Evolutionary conservation across 1,139 yeast genomes (phyloP), one percentile per base, ranked within the genome.

Genomic region (Meyerozyma carpophila): DNA sequence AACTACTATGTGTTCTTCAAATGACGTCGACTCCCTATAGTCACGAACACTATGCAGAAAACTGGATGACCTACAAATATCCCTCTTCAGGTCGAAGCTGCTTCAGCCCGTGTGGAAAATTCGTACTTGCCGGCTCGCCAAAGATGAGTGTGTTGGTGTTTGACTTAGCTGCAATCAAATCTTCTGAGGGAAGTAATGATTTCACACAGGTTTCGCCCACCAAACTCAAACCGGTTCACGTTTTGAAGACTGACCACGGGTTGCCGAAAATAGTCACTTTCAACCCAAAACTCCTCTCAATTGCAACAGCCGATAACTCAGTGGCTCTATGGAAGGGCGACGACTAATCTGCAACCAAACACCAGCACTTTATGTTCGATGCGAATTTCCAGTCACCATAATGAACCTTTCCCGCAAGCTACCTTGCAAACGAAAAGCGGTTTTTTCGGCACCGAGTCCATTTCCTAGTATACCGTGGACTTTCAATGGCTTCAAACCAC

Each of bases 61-160:
- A 55, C 29, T 59, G 65, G 61, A 58, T 65, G 52, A 47, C 52
- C 2, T 60, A 58, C 46, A 70, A 69, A 40, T 81, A 77, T 54
- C 80, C 82, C 37, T 72, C 71, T 47, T 66, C 79, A 0, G 87
- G 86, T 1, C 68, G 84, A n/a, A 73, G 81, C 5, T 74, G 88
- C 28, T 83, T 88, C 50, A 71, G 95, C 0, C 93, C 96, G 2
- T 95, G 91, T 63, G 96, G 96, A 3, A 72, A 79, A 47, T 85
- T 67, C 57, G 83, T 85, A 0, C 60, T 86, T 37, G 79, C 80
- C 1, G 62, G 62, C 7, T 32, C 82, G 6, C 81, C 84, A 4
- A 78, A 79, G 44, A 76, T 78, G 5, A 68, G 70, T 21, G 65
- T 89, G 4, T 70, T 75, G 32, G 53, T 86, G 1, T 93, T 89